Evolutionary conservation across 306 rosid genomes (phyloP), one percentile per base, ranked within the genome.

Genomic region (Fragaria vesca): DNA sequence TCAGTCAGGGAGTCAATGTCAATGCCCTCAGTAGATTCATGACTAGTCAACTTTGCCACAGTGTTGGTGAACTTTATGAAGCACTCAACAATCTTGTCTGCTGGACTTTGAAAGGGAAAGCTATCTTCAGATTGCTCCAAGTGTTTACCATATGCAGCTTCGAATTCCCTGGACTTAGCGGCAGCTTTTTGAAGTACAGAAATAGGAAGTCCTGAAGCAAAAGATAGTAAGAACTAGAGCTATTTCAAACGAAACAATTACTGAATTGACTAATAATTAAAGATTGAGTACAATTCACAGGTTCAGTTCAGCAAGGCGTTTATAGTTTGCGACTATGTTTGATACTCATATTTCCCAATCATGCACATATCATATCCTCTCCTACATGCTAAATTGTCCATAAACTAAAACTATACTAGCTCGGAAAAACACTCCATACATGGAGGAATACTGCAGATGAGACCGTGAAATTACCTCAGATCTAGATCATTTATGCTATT

Each of bases 161-260:
- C 98, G 24, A 94, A 94, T 74, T 94, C 94, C 73, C 81, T 85
- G 8, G 98, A 94, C 86, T 89, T 94, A 4, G 86, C 86, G 16
- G 89, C 91, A 72, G 98, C 98, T 66, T 83, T 91, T 81, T 84
- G 87, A 72, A 94, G 96, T 58, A 94, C 78, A 17, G 86, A 89
- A 76, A 85, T 81, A 0, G 97, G 93, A 54, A 94, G 89, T 30
- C 91, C 91, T 86, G 77, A 12, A 52, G 76, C 58, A 74, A 75
- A 48, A 32, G 2, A 54, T 32, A 16, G 40, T 13, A n/a, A 46
- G 30, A 26, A 62, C 21, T 46, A 3, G 30, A 74, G 12, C 47
- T 69, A 2, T 74, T 21, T 16, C 12, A 21, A 66, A 30, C 17
- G 2, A 18, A 52, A 76, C 24, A 16, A 51, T 34, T 11, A 51